Conservation (phyloP, 2,329 filamentous ascomycete species). For the Talaromyces sp. region DNA sequence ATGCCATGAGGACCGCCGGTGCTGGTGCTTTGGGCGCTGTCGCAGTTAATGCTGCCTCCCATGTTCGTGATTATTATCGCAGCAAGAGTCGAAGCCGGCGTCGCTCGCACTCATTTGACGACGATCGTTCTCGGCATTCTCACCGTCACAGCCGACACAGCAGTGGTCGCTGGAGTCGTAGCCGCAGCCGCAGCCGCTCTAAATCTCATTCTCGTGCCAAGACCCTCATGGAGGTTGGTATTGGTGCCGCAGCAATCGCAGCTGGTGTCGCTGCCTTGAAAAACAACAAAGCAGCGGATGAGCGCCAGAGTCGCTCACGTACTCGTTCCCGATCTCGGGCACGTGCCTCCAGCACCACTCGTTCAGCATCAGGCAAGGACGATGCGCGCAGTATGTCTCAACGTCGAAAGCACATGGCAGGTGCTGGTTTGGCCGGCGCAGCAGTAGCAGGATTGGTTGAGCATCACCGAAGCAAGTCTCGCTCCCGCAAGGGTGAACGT, state of each 20-base stretch:
- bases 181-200: slow-evolving; percentile 49
- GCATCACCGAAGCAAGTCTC: slow-evolving; percentile 60
- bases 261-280: slow-evolving; percentile 62
- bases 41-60: slow-evolving; percentile 60
- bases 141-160: slow-evolving; percentile 36
- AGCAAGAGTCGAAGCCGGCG: slow-evolving; percentile 51
- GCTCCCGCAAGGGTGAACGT: slow-evolving; percentile 53
- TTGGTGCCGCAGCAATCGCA: slow-evolving; percentile 62
- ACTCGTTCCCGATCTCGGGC: slow-evolving; percentile 50
- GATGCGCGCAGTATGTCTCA: slow-evolving; percentile 46
- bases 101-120: slow-evolving; percentile 45
- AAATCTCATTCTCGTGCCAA: slow-evolving; percentile 53
- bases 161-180: slow-evolving; percentile 34
- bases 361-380: slow-evolving; percentile 20
- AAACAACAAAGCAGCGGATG: slow-evolving; percentile 54
- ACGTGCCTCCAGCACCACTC: slow-evolving; percentile 35
- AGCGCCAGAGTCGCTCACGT: slow-evolving; percentile 52
- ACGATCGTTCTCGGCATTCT: slow-evolving; percentile 36
- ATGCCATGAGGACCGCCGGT: slow-evolving; percentile 55
- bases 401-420: slow-evolving; percentile 61
- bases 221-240: slow-evolving; percentile 55
- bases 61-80: slow-evolving; percentile 53
- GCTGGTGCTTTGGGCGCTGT: slow-evolving; percentile 65
- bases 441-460: slow-evolving; percentile 65
- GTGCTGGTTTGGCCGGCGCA: slow-evolving; percentile 64